Base-by-base conservation (phyloP, 495 filamentous ascomycete species). In the Lasiosphaeris hirsuta region DNA sequence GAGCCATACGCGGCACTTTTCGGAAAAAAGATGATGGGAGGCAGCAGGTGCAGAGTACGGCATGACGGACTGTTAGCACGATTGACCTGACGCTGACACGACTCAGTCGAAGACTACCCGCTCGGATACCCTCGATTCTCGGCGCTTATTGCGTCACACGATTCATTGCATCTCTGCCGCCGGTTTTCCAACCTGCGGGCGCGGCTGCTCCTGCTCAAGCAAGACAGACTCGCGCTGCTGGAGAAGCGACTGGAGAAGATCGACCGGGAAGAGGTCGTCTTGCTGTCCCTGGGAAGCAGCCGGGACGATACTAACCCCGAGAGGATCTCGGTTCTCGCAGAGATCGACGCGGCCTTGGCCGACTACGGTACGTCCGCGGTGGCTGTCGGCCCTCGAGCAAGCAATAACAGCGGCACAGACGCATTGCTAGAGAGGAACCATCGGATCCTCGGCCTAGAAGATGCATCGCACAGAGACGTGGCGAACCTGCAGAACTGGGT, bases 101-200 rank as follows among this genome's bases (percentile, higher is more conserved):
- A 5, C 23, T 30, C 35, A 74, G 72, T 72, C 34, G 70, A 73
- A 35, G 68, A 70, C 30, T 72, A 60, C 60, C 50, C 40, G 19
- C 15, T 54, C 1, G 71, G 71, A 1, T 75, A 72, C 59, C 72
- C 71, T 41, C 67, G 60, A 7, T 68, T 67, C 52, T 45, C 67
- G 6, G 70, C 71, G 17, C 65, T 72, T 14, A 15, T 71, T 8
- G 50, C 58, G 13, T 41, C 69, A 0, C 49, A 72, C 43, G 40
- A 54, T 9, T 47, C 62, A 23, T 74, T 63, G 17, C 57, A 63
- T 30, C 7, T 71, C 17, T 72, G 42, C 48, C 66, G 72, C 5
- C 64, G 64, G 3, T 74, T 76, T 53, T 10, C 35, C 17, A 60
- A 46, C 18, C 35, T 72, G 11, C 63, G 69, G 0, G 61, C 66